Evolutionary conservation across 2,329 filamentous ascomycete genomes (phyloP), one percentile per base, ranked within the genome.

Genomic region (Monosporascus sp.): DNA sequence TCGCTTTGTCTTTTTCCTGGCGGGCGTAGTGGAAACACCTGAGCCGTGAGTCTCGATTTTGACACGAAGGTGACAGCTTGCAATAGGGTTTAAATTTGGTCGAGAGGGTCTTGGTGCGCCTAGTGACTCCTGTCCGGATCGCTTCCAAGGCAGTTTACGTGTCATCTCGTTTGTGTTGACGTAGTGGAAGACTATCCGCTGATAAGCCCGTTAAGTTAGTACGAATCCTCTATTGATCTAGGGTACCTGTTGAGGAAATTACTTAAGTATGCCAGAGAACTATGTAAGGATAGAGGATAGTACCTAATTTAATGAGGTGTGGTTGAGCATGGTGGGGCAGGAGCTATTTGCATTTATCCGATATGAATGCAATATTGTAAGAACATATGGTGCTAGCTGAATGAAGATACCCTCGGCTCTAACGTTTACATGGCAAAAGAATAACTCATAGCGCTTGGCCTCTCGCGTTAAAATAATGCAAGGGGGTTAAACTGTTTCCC

Each of bases 71-170:
- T 14, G 31, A 35, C 11, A 11, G 31, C 55, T 53, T 20, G 54
- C 37, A 19, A 57, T 53, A 7, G 62, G 58, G 41, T 58, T 59
- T n/a, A 55, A 55, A 16, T 11, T 44, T 16, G 41, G 20, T 7
- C 20, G 41, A 20, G n/a, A 40, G 24, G 55, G 41, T n/a, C 45
- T 52, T 52, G 55, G 26, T 20, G 52, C 47, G 44, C 45, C 55
- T 16, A 31, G 22, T 19, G 43, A 24, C 44, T 37, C 46, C 27
- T 19, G 52, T 46, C 48, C 65, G 51, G 66, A 64, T 46, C 64
- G 70, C 52, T 77, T 74, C 78, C 79, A 82, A 2, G 79, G 79
- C 7, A 82, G 61, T 56, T 74, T 74, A 59, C 79, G 76, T 22
- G 77, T 70, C 79, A 82, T 82, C 14, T 48, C 20, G 14, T 52